Conservation (phyloP, 257 asterid genomes). For the Rauvolfia tetraphylla region DNA sequence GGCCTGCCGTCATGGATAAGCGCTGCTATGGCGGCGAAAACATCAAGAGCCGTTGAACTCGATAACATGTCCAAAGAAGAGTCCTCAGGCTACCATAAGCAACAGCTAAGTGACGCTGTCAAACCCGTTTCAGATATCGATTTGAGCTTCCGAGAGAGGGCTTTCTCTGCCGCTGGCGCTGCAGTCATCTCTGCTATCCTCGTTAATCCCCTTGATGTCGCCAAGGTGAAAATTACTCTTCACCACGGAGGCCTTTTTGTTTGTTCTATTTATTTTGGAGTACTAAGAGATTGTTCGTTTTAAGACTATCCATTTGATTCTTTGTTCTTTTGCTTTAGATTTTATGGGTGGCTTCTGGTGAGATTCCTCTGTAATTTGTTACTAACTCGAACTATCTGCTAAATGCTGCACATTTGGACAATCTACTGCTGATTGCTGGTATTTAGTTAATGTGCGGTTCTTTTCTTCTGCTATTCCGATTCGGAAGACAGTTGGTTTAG, state of each 20-base stretch:
- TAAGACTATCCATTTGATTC: neutral
- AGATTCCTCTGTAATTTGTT: too few species aligned
- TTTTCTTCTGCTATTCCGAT: neutral
- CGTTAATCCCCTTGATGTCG: conserved; percentile 89
- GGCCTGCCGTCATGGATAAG: conserved; percentile 59
- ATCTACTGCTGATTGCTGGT: neutral
- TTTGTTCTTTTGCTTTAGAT: neutral
- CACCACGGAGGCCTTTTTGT: neutral
- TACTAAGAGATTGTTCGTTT: neutral
- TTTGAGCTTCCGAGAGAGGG: conserved; percentile 64
- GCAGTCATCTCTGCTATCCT: conserved; percentile 71
- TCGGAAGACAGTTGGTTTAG: neutral
- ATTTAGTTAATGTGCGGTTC: neutral
- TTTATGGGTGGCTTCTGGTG: neutral
- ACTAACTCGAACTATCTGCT: neutral
- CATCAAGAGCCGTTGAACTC: conserved; percentile 38
- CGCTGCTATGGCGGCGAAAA: conserved; percentile 31
- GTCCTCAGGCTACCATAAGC: neutral
- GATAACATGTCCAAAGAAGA: conserved; percentile 28
- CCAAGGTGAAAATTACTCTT: conserved; percentile 39
- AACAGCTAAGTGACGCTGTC: neutral
- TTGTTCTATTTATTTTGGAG: neutral
- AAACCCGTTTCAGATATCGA: conserved; percentile 31
- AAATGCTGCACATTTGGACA: neutral
- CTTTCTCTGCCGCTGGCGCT: conserved; percentile 78